Conservation (phyloP, 2,329 filamentous ascomycete genomes). For the Leptographium flavum region DNA sequence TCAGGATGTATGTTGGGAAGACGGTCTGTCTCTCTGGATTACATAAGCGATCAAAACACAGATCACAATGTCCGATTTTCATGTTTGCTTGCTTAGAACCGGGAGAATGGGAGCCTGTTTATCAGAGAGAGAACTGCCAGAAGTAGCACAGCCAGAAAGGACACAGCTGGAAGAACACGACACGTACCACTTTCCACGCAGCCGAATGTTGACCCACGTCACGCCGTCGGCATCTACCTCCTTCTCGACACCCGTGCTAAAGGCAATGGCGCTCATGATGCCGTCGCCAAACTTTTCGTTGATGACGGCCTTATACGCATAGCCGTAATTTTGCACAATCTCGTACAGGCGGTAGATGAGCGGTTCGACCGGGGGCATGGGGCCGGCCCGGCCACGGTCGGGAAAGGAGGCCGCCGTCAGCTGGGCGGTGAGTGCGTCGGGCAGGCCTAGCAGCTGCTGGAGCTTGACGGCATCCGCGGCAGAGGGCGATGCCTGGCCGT, state of each 20-base stretch:
- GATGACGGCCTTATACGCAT: constrained; percentile 85
- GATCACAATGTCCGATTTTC: no score
- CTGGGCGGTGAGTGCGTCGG: constrained; percentile 36
- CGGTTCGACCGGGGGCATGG: constrained; percentile 76
- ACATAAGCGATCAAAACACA: no score
- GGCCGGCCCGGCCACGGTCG: constrained; percentile 62
- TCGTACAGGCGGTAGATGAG: constrained; percentile 86
- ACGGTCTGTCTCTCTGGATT: no score
- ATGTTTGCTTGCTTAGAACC: constrained; percentile 15
- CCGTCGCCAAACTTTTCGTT: constrained; percentile 93
- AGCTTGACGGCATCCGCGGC: constrained; percentile 42
- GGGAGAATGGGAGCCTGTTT: constrained; percentile 21
- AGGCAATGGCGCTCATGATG: constrained; percentile 93
- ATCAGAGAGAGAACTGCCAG: not conserved
- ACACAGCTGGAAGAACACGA: not conserved
- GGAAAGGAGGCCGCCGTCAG: constrained; percentile 47
- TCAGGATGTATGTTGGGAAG: no score
- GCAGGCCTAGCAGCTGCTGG: constrained; percentile 37
- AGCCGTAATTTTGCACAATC: constrained; percentile 93
- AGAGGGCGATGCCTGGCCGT: constrained; percentile 49
- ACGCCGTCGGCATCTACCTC: constrained; percentile 74
- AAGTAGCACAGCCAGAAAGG: not conserved
- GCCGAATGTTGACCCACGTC: constrained; percentile 72
- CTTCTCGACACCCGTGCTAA: constrained; percentile 84
- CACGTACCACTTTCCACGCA: constrained; percentile 69